Evolutionary conservation across 225 moss, liverwort and hornwort genomes (phyloP), one percentile per base, ranked within the genome.

Genomic region (Antitrichia curtipendula): DNA sequence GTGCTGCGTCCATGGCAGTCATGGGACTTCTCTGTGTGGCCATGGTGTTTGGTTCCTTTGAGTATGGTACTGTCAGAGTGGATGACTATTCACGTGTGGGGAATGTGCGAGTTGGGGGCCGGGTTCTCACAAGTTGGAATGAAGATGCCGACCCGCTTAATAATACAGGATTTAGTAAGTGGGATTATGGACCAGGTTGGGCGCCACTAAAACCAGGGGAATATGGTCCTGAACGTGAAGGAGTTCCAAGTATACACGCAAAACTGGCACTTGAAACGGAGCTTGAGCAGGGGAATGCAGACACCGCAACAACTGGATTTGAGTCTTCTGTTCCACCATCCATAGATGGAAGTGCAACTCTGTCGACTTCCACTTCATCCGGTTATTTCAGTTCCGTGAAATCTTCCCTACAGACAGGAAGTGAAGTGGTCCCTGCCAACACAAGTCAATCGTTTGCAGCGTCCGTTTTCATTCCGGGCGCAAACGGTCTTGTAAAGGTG

Each of bases 31-130:
- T 96, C 40, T 93, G 91, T 81, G 81, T 96, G 29, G 90, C 90
- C 82, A 96, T 96, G 94, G 50, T 96, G 53, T 91, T 93, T 53
- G 87, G 94, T 79, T 92, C 93, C n/a, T 90, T 91, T 81, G 86
- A 93, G 43, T 87, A 91, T 82, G 70, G 65, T 31, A 86, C 81
- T 78, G 75, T 28, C 17, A 38, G 70, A 81, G 74, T 83, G 24
- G 83, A 87, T 82, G 82, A 88, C 41, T 82, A 59, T 68, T 91
- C 82, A 27, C 85, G 52, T 72, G 66, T 90, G 60, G 83, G 84
- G 36, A 89, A 75, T 89, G 70, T 90, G 38, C 86, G 89, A 89
- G 90, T 95, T 82, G 90, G 90, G 58, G 92, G 87, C 34, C 86
- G 85, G 65, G 78, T 91, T 61, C 89, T 93, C 61, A 91, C 90